Base-by-base conservation (phyloP, 148 eudicot genomes). In the Silene conica region DNA sequence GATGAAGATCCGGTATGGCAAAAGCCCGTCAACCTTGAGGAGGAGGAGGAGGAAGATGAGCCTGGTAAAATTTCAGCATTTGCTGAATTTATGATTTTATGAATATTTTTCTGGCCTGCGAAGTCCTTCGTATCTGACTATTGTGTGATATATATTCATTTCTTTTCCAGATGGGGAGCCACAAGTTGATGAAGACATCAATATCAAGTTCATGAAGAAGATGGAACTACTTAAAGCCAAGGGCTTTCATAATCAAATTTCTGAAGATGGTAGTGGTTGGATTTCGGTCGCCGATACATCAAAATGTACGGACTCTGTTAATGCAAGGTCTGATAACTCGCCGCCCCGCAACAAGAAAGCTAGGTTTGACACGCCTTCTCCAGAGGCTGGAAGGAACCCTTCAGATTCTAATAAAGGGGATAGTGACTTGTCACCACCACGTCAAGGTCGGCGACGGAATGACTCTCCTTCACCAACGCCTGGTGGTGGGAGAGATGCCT, bases 181-280 rank as follows among this genome's bases (percentile, higher is more conserved):
- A 74, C 80, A 77, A 73, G 81, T 95, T 57, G 89, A 92, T 48
- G 98, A 95, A 81, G 99, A 95, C 73, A 86, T 95, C 19, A 93
- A 95, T 73, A 86, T 92, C 54, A 95, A 92, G 76, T 81, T 88
- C 25, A 90, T 92, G 86, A 95, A 81, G 78, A 89, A 92, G 83
- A 76, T 95, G 70, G 97, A 95, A 76, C 81, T 80, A 63, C 74
- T 87, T 22, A 87, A 83, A 74, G 70, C 86, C 11, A 84, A 70
- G 74, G 87, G 92, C 19, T 85, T 96, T 38, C 83, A 79, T 78
- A 90, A 93, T 65, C 82, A 80, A 63, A 86, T 95, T 61, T 90
- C 96, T 15, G 93, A 92, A 63, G 98, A 95, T 86, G 98, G 98
- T 76, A 95, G 98, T 80, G 98, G 97, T 3, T 95, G 98, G 98